These are phyloP conservation scores for Dryadomyces quercivorus DNA, from an alignment of 2,329 filamentous ascomycete species.

Conservation along the genomic window DNA sequence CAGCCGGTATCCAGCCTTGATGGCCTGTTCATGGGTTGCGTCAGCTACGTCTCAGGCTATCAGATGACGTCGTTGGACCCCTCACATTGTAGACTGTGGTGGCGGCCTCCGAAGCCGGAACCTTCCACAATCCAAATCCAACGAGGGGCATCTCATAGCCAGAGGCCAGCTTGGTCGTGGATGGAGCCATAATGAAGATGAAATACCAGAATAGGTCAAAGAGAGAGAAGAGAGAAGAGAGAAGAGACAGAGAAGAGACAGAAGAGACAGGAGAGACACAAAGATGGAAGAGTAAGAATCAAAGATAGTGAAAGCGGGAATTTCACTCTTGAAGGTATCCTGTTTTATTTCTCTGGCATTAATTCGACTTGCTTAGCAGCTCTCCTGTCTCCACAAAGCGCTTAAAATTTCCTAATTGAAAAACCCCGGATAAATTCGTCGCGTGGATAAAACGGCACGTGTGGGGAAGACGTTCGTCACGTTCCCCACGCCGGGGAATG, in stretches of 20 bases:
- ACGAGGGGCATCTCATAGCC: slow-evolving; percentile 62
- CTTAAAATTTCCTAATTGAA: background rate
- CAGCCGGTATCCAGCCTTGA: slow-evolving; percentile 49
- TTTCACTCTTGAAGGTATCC: too few species aligned
- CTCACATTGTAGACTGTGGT: slow-evolving; percentile 59
- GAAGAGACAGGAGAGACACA: background rate
- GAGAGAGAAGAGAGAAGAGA: background rate
- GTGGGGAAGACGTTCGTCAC: too few species aligned
- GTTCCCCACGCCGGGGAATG: too few species aligned
- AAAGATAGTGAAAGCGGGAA: too few species aligned
- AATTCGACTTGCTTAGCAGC: too few species aligned
- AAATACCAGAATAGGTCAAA: background rate
- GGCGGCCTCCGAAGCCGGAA: slow-evolving; percentile 58
- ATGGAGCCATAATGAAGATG: slow-evolving; percentile 17
- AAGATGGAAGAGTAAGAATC: too few species aligned
- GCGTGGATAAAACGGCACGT: background rate
- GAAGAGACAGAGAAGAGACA: background rate
- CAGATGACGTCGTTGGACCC: background rate
- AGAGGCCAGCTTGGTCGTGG: slow-evolving; percentile 50
- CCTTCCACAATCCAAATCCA: slow-evolving; percentile 75
- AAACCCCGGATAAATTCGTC: background rate
- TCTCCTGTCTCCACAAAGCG: too few species aligned
- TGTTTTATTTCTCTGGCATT: too few species aligned
- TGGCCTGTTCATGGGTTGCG: slow-evolving; percentile 24
- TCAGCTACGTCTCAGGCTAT: background rate